Percentiles rank a stretch among this genome's conserved stretches.
phyloP scores from a whole-genome alignment of 495 filamentous ascomycete species.

The Talaromyces ruber region DNA sequence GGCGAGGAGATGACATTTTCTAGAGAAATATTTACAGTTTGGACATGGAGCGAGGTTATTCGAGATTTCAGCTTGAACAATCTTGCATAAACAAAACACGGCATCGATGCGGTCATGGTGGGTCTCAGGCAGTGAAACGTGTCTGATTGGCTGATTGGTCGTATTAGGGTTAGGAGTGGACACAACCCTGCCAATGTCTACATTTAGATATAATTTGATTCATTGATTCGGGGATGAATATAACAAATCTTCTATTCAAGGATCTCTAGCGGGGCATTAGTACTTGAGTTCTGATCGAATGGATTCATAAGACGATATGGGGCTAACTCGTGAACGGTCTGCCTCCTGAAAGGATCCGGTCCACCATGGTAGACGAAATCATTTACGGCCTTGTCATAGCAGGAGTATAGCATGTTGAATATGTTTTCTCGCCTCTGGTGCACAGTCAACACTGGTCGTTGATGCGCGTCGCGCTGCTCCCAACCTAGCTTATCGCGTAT shows the following conservation, averaged over 20 bases:
- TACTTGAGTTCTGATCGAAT: no score
- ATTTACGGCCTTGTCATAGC: conserved; percentile 2
- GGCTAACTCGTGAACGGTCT: neutral
- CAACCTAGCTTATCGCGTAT: neutral
- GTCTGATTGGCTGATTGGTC: neutral
- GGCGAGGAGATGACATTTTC: neutral
- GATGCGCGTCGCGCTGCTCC: neutral
- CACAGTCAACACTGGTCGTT: neutral
- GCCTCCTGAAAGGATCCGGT: neutral
- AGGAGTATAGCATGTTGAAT: neutral
- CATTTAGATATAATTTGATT: neutral
- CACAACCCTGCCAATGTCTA: neutral
- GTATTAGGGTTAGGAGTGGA: neutral
- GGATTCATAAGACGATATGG: no score
- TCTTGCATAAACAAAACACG: neutral
- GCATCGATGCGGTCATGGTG: neutral
- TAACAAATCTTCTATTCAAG: neutral
- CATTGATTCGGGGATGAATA: neutral
- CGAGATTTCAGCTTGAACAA: neutral
- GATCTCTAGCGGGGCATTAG: neutral
- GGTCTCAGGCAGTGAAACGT: neutral
- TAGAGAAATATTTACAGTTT: neutral
- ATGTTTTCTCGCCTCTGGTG: neutral
- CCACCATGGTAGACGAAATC: neutral
- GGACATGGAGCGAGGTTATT: neutral